Base-by-base conservation (phyloP, 2,329 filamentous ascomycete genomes). In the Beauveria medogensis region DNA sequence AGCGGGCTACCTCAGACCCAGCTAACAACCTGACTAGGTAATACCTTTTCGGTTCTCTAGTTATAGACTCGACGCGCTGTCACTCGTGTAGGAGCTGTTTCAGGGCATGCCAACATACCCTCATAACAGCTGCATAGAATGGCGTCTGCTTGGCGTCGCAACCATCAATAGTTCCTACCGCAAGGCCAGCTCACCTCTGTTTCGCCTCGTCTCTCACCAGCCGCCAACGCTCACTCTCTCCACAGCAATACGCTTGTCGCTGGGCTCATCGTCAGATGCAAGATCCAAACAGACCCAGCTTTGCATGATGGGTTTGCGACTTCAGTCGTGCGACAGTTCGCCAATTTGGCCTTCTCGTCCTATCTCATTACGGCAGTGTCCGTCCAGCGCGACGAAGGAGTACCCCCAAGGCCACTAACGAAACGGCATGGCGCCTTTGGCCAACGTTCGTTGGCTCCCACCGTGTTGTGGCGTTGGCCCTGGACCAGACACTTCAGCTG, bases 341-440 rank as follows among this genome's bases (percentile, higher is more conserved):
- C 16, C 28, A n/a, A 51, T 10, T 28, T 16, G 24, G 43, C n/a
- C 10, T 47, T 58, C 4, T 43, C 5, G 3, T 18, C n/a, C 18
- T n/a, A n/a, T 51, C 46, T 41, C 46, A 56, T 14, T 44, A 40
- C 18, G 43, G 54, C 54, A 48, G 28, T 56, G 20, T 28, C 55
- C 46, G 46, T 51, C 30, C 37, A 2, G 30, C 34, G 34, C 47
- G 18, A 18, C 22, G 51, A 14, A 22, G 30, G 37, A 52, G 18
- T 20, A 18, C n/a, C 26, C 24, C 24, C 41, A 40, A 53, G 37
- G 16, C 16, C 57, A 59, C 50, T 59, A 59, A 53, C 24, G 40
- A 54, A 59, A 20, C 57, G 48, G 48, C 57, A 59, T 54, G 57
- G 50, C 50, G 50, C 30, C 40, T 26, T 47, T 43, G 10, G 28